Conservation (phyloP, 2,329 filamentous ascomycete genomes). For the Colletotrichum sp. region DNA sequence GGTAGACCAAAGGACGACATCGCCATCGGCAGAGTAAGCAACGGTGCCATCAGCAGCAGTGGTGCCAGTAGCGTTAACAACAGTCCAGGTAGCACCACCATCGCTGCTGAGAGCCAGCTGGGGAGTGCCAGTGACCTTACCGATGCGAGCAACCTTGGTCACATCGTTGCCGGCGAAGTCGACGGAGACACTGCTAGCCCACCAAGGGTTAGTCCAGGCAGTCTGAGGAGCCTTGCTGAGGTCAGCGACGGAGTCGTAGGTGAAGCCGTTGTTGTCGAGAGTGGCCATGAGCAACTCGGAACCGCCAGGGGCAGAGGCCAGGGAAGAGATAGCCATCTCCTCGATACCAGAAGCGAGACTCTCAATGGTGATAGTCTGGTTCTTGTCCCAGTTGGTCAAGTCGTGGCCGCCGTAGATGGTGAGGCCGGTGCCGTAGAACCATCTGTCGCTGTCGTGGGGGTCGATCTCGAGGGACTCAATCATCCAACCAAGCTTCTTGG, state of each 20-base stretch:
- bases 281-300: slow-evolving; percentile 57
- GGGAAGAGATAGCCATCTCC: slow-evolving; percentile 54
- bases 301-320: slow-evolving; percentile 54
- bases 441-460: slow-evolving; percentile 63
- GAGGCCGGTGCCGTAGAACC: slow-evolving; percentile 65
- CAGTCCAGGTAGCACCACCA: slow-evolving; percentile 55
- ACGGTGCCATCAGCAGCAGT: slow-evolving; percentile 48
- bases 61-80: slow-evolving; percentile 51
- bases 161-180: slow-evolving; percentile 54
- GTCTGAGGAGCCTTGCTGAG: slow-evolving; percentile 47
- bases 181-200: slow-evolving; percentile 48
- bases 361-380: slow-evolving; percentile 52
- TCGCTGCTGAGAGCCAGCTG: slow-evolving; percentile 55
- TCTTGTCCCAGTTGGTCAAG: slow-evolving; percentile 59
- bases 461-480: slow-evolving; percentile 63
- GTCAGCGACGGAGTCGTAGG: slow-evolving; percentile 40
- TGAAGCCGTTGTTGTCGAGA: slow-evolving; percentile 58
- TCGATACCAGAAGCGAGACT: slow-evolving; percentile 61
- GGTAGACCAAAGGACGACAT: slow-evolving; percentile 54
- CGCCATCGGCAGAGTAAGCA: slow-evolving; percentile 55
- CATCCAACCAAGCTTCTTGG: slow-evolving; percentile 65
- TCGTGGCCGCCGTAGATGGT: slow-evolving; percentile 60
- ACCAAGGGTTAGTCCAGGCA: slow-evolving; percentile 53
- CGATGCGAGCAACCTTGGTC: slow-evolving; percentile 54
- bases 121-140: slow-evolving; percentile 45